These are phyloP conservation scores for Paraphoma chrysanthemicola DNA, from an alignment of 2,329 filamentous ascomycete species.

Conservation along the genomic window DNA sequence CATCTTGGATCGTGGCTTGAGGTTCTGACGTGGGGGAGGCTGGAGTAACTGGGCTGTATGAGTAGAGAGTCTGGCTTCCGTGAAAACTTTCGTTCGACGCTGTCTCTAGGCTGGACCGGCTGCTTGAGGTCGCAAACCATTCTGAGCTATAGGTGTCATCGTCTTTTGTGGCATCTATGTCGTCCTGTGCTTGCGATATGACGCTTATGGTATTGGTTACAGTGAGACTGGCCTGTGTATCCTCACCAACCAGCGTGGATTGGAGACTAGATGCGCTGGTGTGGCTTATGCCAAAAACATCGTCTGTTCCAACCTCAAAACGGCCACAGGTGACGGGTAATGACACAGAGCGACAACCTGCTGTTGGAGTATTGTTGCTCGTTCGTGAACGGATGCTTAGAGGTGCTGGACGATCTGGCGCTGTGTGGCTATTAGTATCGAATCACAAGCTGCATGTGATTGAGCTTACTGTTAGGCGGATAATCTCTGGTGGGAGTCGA, in stretches of 20 bases:
- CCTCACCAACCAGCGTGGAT: not conserved
- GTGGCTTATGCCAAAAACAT: not conserved
- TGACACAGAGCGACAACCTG: constrained; percentile 13
- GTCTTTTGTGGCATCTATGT: too few relatives aligned
- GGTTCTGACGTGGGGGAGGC: too few relatives aligned
- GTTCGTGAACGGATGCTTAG: constrained; percentile 20
- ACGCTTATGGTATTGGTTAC: too few relatives aligned
- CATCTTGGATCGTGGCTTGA: too few relatives aligned
- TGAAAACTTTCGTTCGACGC: too few relatives aligned
- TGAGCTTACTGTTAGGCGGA: constrained; percentile 17
- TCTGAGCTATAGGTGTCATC: too few relatives aligned
- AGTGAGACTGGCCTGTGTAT: too few relatives aligned
- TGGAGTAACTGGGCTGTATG: too few relatives aligned
- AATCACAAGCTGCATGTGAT: not conserved
- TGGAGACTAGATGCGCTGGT: not conserved
- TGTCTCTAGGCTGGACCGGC: too few relatives aligned
- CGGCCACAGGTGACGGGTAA: constrained; percentile 6
- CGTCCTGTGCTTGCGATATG: too few relatives aligned
- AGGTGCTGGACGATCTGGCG: constrained; percentile 37
- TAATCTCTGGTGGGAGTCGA: constrained; percentile 1
- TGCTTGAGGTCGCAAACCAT: too few relatives aligned
- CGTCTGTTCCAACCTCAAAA: not conserved
- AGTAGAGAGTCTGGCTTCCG: too few relatives aligned
- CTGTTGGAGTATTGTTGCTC: constrained; percentile 3
- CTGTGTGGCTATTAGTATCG: constrained; percentile 5